phyloP scores from a whole-genome alignment of 2,329 filamentous ascomycete species.

The Elsinoe arachidis region DNA sequence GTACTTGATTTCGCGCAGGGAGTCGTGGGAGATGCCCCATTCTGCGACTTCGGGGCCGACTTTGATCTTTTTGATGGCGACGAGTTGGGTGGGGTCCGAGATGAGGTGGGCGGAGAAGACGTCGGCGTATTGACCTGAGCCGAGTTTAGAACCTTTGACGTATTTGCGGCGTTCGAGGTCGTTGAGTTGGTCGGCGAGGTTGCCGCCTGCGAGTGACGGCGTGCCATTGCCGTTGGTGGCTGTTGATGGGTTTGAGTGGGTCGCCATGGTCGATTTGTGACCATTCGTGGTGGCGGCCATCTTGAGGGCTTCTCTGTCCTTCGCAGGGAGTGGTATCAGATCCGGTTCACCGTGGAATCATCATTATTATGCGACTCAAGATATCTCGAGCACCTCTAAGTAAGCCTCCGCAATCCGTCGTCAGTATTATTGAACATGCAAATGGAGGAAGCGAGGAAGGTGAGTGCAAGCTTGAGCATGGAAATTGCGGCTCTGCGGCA shows the following conservation, averaged over 20 bases:
- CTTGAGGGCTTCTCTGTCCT: neutral
- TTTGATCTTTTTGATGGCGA: conserved; percentile 93
- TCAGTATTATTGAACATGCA: too few species aligned
- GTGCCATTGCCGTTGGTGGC: neutral
- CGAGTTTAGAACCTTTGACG: conserved; percentile 77
- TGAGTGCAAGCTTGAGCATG: neutral
- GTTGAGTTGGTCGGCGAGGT: conserved; percentile 43
- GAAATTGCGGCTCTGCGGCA: conserved; percentile 12
- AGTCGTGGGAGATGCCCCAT: conserved; percentile 79
- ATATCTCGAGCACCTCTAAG: neutral
- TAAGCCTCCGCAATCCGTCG: too few species aligned
- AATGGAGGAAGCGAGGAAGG: too few species aligned
- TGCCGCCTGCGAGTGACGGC: conserved; percentile 15
- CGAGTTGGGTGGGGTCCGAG: conserved; percentile 59
- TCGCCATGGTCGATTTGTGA: neutral
- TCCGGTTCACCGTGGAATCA: neutral
- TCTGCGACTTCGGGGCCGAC: conserved; percentile 78
- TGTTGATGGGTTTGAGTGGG: neutral
- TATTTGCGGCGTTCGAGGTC: conserved; percentile 65
- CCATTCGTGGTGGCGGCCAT: conserved; percentile 11
- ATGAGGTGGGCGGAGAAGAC: conserved; percentile 83
- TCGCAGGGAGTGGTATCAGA: neutral
- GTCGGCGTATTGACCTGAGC: conserved; percentile 93
- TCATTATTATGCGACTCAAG: neutral
- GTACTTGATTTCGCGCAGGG: conserved; percentile 90